A percentile compares a stretch with the other conserved stretches of the same genome.
These are phyloP conservation scores for Exophiala xenobiotica DNA, from an alignment of 2,329 filamentous ascomycete species.

Conservation along the genomic window DNA sequence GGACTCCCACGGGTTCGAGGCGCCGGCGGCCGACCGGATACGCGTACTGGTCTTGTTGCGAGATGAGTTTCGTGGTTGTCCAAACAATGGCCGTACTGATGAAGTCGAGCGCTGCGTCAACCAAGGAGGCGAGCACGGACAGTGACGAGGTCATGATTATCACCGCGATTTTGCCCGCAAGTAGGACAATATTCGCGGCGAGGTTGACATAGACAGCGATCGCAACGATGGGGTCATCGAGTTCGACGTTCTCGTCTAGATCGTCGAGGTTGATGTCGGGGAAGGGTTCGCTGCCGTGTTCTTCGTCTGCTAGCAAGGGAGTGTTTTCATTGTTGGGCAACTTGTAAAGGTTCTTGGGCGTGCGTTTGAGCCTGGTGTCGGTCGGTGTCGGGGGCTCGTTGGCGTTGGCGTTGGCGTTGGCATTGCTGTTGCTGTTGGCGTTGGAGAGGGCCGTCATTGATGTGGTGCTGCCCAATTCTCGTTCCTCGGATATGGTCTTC, in stretches of 20 bases:
- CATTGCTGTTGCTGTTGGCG: conserved; percentile 20
- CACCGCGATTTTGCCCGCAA: conserved; percentile 74
- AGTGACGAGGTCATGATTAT: conserved; percentile 73
- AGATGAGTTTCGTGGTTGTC: conserved; percentile 72
- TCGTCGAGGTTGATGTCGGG: conserved; percentile 48
- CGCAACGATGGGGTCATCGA: conserved; percentile 72
- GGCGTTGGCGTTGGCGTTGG: conserved; percentile 18
- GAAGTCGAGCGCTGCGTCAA: conserved; percentile 78
- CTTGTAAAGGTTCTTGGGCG: conserved; percentile 82
- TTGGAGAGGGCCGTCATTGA: conserved; percentile 12
- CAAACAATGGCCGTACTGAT: conserved; percentile 79
- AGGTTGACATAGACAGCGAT: conserved; percentile 86
- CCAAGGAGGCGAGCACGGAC: conserved; percentile 75
- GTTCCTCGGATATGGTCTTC: conserved; percentile 73
- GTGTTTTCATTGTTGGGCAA: conserved; percentile 65
- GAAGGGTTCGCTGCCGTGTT: conserved; percentile 35
- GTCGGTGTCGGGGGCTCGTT: conserved; percentile 17
- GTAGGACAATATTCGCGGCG: conserved; percentile 70
- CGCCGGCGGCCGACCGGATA: conserved; percentile 77
- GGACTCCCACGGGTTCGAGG: conserved; percentile 74
- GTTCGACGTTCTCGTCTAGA: conserved; percentile 56
- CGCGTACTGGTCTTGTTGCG: conserved; percentile 68
- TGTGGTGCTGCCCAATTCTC: conserved; percentile 37
- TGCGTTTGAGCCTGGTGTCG: conserved; percentile 64
- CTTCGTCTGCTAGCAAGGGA: conserved; percentile 57